Percentiles rank a stretch among this genome's conserved stretches.
These are phyloP conservation scores for Xylaria arbuscula DNA, from an alignment of 2,329 filamentous ascomycete genomes.

Conservation along the genomic window DNA sequence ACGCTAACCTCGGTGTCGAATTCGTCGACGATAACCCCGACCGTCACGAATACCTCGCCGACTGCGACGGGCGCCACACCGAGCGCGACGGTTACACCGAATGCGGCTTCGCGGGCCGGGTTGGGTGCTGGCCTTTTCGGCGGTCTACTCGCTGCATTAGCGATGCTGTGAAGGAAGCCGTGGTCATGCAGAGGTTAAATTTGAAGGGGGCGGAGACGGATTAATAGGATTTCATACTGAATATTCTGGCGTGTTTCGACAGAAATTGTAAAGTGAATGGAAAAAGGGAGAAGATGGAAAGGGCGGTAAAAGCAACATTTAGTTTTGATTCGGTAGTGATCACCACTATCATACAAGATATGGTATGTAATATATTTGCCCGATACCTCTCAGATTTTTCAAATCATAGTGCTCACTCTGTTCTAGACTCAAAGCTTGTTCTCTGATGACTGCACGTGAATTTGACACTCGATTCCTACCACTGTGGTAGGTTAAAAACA, in stretches of 20 bases:
- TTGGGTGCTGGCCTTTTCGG: conserved; percentile 30
- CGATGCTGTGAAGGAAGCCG: conserved; percentile 27
- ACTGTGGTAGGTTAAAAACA: conserved; percentile 4
- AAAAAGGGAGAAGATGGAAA: neutral
- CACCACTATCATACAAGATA: conserved; percentile 9
- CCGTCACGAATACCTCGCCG: neutral
- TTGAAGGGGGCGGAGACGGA: no score
- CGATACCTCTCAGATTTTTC: conserved; percentile 1
- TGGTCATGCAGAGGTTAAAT: neutral
- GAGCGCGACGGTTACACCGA: conserved; percentile 32
- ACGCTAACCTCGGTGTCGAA: conserved; percentile 21
- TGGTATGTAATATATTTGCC: conserved; percentile 7
- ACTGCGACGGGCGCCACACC: conserved; percentile 16
- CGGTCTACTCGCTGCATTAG: conserved; percentile 42
- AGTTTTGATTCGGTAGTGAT: conserved; percentile 13
- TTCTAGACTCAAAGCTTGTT: conserved; percentile 15
- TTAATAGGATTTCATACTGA: conserved; percentile 8
- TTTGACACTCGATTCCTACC: conserved; percentile 5
- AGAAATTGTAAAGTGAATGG: neutral
- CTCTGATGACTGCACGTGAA: conserved; percentile 13
- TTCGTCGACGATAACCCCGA: neutral
- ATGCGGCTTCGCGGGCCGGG: conserved; percentile 21
- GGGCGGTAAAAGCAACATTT: neutral
- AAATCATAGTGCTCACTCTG: neutral
- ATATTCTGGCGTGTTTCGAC: neutral